Conservation (phyloP, 768 basidiomycete genomes). For the Tricholomella constricta region DNA sequence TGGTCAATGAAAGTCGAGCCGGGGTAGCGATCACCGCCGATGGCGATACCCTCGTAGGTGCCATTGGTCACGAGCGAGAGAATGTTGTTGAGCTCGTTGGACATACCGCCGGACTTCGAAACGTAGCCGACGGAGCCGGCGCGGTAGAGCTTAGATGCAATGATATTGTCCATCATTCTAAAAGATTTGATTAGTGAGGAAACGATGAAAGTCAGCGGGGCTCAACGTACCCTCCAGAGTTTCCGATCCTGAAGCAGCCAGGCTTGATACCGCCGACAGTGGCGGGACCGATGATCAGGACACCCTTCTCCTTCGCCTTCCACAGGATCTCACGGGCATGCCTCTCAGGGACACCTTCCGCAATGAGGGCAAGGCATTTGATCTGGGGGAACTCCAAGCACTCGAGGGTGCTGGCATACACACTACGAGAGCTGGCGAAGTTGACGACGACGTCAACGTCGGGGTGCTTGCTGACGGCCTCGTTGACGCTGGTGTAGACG, state of each 20-base stretch:
- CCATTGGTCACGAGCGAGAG: conserved; percentile 95
- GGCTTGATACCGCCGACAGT: conserved; percentile 99
- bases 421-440: conserved; percentile 93
- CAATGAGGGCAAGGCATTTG: conserved; percentile 84
- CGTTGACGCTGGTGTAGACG: conserved; percentile 90
- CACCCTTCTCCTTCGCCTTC: conserved; percentile 80
- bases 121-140: conserved; percentile 97
- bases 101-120: conserved; percentile 99
- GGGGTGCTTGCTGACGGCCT: conserved; percentile 91
- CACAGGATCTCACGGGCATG: conserved; percentile 96
- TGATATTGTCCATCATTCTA: conserved; percentile 99
- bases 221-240: conserved; percentile 85
- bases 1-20: conserved; percentile 99
- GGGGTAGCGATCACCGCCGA: conserved; percentile 99
- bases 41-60: conserved; percentile 99
- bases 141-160: conserved; percentile 97
- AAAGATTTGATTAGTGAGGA: conserved; percentile 1
- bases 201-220: background rate
- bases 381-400: conserved; percentile 66
- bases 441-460: conserved; percentile 98
- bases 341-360: conserved; percentile 98
- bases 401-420: conserved; percentile 94
- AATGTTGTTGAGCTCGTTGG: conserved; percentile 99
- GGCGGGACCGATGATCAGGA: conserved; percentile 92
- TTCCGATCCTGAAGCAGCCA: conserved; percentile 99